A percentile compares a stretch with the other conserved stretches of the same genome.
phyloP scores from a whole-genome alignment of 306 rosid genomes.

The Canavalia gladiata region DNA sequence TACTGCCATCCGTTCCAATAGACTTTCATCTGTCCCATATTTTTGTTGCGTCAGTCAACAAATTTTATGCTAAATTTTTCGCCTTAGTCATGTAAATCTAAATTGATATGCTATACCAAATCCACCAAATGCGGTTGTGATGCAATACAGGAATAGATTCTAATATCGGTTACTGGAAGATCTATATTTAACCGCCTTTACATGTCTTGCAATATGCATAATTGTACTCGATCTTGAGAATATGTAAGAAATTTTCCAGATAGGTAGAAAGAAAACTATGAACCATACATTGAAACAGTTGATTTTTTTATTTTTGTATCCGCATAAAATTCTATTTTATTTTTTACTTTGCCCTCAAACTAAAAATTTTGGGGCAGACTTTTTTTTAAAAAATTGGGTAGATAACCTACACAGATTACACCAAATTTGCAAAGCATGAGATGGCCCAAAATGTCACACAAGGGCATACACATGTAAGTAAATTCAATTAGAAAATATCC shows the following conservation, averaged over 20 bases:
- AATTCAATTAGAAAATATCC: constrained; percentile 50
- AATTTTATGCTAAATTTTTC: no score
- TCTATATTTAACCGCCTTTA: neutral
- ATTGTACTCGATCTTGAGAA: neutral
- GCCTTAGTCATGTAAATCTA: no score
- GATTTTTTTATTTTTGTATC: neutral
- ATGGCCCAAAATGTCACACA: constrained; percentile 49
- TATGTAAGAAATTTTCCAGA: neutral
- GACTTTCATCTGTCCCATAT: no score
- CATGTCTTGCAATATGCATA: neutral
- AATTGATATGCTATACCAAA: no score
- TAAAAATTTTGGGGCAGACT: constrained; percentile 25
- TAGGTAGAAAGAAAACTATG: neutral
- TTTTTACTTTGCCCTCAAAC: constrained; percentile 19
- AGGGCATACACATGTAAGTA: constrained; percentile 50
- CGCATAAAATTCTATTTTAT: neutral
- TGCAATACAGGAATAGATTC: no score
- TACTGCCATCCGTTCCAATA: no score
- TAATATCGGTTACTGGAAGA: no score
- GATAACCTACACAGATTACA: constrained; percentile 37
- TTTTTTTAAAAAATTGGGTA: neutral
- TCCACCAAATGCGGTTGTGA: no score
- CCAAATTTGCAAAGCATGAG: constrained; percentile 39
- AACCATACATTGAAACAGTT: neutral
- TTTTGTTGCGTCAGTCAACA: no score